A percentile compares a stretch with the other conserved stretches of the same genome.
Evolutionary conservation across 805 yeast genomes (phyloP).

Genomic region (Metschnikowia kunwiensis): DNA sequence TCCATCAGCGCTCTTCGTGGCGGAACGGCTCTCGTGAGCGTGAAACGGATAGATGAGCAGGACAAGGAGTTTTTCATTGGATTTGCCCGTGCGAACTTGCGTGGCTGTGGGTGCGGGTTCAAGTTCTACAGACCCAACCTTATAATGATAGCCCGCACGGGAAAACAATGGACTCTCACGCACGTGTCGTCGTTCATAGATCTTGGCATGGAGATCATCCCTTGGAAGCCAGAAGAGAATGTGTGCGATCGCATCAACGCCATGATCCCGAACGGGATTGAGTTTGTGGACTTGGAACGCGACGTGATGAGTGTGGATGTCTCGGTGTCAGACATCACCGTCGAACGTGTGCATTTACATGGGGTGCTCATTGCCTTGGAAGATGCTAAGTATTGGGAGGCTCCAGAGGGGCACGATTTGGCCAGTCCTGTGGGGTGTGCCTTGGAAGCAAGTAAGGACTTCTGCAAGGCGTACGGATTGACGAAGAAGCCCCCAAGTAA

Average conservation of each 20-base stretch:
- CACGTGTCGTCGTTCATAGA: conserved; percentile 34
- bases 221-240: conserved; percentile 27
- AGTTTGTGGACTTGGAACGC: conserved; percentile 33
- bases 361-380: conserved; percentile 27
- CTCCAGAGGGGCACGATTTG: too few relatives aligned
- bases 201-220: conserved; percentile 28
- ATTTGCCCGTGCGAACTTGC: conserved; percentile 43
- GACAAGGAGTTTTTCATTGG: conserved; percentile 45
- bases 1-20: conserved; percentile 23
- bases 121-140: conserved; percentile 45
- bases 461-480: conserved; percentile 6
- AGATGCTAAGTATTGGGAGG: neutral
- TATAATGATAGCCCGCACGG: conserved; percentile 33
- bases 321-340: conserved; percentile 37
- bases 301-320: conserved; percentile 33
- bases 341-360: conserved; percentile 31
- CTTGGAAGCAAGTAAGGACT: conserved; percentile 3
- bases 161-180: conserved; percentile 16
- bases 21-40: conserved; percentile 22
- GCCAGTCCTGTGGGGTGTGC: conserved; percentile 4
- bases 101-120: conserved; percentile 43
- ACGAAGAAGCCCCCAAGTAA: too few relatives aligned
- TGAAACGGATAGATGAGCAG: conserved; percentile 1
- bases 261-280: conserved; percentile 45
- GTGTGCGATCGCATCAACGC: conserved; percentile 37